Conservation (phyloP, 176 grass and related monocot genomes). For the Oryza meridionalis region DNA sequence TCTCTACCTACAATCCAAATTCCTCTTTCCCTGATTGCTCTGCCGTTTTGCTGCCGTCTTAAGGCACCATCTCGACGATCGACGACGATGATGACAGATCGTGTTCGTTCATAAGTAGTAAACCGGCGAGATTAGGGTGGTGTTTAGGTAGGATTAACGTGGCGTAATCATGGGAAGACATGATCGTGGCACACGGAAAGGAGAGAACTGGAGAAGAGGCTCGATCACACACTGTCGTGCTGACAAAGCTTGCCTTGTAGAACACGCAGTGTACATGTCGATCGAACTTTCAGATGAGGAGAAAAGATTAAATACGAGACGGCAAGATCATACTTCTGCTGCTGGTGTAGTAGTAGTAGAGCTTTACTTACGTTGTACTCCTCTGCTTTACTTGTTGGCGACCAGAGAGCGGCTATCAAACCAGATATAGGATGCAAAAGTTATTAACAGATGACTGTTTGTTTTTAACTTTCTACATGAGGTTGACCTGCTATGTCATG, state of each 20-base stretch:
- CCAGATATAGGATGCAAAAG: too few species aligned
- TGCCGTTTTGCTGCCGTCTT: conserved; percentile 34
- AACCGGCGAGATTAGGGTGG: not conserved
- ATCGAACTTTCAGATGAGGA: too few species aligned
- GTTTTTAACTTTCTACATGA: not conserved
- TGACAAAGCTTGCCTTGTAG: conserved; percentile 18
- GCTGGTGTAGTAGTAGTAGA: not conserved
- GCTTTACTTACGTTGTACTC: conserved; percentile 44
- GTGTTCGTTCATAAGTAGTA: not conserved
- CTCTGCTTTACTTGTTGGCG: not conserved
- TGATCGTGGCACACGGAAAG: not conserved
- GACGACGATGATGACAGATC: not conserved
- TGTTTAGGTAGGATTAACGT: not conserved
- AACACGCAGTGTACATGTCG: not conserved
- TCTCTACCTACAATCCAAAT: not conserved
- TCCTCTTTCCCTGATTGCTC: not conserved
- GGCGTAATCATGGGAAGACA: not conserved
- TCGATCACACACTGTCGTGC: not conserved
- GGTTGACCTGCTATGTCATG: not conserved
- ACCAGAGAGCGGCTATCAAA: not conserved
- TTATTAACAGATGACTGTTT: too few species aligned
- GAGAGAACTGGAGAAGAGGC: too few species aligned
- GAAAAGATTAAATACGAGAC: not conserved
- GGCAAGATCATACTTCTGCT: conserved; percentile 12
- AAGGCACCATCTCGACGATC: conserved; percentile 28